These are phyloP conservation scores for Eucalyptus viminalis DNA, from an alignment of 345 rosid species.

Conservation along the genomic window DNA sequence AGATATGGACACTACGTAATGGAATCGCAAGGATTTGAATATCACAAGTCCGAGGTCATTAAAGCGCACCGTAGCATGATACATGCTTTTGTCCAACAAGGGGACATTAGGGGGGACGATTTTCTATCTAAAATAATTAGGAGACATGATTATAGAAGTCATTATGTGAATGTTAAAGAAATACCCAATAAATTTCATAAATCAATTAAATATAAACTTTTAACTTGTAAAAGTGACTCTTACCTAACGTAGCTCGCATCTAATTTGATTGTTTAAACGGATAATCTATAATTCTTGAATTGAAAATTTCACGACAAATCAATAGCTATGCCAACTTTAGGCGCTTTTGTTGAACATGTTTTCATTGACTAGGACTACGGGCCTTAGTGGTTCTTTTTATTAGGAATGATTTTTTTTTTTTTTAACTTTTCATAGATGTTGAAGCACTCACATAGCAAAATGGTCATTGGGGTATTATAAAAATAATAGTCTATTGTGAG, in stretches of 20 bases:
- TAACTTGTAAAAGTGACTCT: neutral
- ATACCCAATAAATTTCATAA: too few species aligned
- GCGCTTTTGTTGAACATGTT: neutral
- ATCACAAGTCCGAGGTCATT: neutral
- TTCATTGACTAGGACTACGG: neutral
- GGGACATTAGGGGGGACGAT: too few species aligned
- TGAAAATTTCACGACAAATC: neutral
- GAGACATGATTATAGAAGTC: too few species aligned
- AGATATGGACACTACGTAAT: too few species aligned
- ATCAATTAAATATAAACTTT: too few species aligned
- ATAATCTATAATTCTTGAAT: too few species aligned
- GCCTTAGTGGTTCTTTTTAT: neutral
- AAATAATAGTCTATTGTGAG: rapidly evolving
- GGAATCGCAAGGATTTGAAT: neutral
- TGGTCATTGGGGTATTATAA: rapidly evolving
- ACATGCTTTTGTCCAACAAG: too few species aligned
- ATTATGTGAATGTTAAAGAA: neutral
- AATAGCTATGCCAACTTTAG: neutral
- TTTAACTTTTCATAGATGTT: too few species aligned
- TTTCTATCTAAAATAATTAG: too few species aligned
- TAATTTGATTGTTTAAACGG: neutral
- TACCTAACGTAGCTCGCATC: neutral
- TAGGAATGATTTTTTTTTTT: neutral
- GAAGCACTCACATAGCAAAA: neutral
- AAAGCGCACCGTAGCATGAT: neutral